Conservation (phyloP, 331 rosid genomes). For the Phaseolus coccineus region DNA sequence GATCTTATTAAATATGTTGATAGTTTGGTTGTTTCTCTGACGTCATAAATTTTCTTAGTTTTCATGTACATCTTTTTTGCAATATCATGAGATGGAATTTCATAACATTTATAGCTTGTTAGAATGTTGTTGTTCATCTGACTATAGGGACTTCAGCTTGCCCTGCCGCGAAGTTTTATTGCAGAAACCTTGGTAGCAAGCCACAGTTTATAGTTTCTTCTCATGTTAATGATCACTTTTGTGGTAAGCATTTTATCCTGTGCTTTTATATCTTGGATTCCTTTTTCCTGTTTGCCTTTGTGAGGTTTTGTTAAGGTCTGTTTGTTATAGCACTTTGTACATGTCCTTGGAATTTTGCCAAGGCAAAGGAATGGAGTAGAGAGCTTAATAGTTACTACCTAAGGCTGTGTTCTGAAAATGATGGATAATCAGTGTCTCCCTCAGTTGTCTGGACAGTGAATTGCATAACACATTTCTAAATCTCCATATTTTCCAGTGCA, state of each 20-base stretch:
- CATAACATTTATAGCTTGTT: conserved; percentile 27
- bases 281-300: conserved; percentile 1
- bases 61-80: background rate
- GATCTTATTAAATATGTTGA: conserved; percentile 35
- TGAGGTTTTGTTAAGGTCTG: conserved; percentile 12
- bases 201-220: conserved; percentile 87
- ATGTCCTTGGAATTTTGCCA: conserved; percentile 28
- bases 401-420: conserved; percentile 7
- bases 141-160: conserved; percentile 95
- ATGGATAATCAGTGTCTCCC: conserved; percentile 10
- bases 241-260: conserved; percentile 64
- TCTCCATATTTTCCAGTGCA: background rate
- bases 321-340: conserved; percentile 18
- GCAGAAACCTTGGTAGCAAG: conserved; percentile 82
- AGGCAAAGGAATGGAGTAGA: conserved; percentile 35
- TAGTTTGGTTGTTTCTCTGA: conserved; percentile 2
- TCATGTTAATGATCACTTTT: conserved; percentile 74
- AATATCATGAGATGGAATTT: conserved; percentile 17
- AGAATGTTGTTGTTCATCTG: conserved; percentile 37
- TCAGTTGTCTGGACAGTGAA: conserved; percentile 8
- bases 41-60: conserved; percentile 16
- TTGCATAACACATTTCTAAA: background rate
- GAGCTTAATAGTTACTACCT: conserved; percentile 5
- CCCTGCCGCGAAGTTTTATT: conserved; percentile 73
- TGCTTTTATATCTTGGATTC: conserved; percentile 1